Conservation (phyloP, 495 filamentous ascomycete species). For the Talaromyces stipitatus region DNA sequence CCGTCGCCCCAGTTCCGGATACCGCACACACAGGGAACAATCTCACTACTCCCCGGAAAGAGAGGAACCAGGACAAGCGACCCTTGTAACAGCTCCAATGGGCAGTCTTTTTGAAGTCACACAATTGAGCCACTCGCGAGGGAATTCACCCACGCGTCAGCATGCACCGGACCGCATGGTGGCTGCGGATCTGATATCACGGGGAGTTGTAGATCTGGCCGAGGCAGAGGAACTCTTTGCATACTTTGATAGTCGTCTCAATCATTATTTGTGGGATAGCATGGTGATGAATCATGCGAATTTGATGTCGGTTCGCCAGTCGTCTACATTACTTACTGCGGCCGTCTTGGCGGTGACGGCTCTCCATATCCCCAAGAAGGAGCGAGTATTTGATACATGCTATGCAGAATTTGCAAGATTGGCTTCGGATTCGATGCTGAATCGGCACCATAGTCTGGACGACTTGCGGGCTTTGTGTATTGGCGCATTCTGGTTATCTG, state of each 20-base stretch:
- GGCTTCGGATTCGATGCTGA: slow-evolving; percentile 46
- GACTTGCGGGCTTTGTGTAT: slow-evolving; percentile 46
- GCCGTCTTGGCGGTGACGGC: slow-evolving; percentile 46
- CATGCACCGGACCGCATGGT: slow-evolving; percentile 30
- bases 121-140: slow-evolving; percentile 41
- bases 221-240: slow-evolving; percentile 44
- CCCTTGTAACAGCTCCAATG: slow-evolving; percentile 50
- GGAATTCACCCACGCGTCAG: slow-evolving; percentile 26
- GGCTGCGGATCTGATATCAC: slow-evolving; percentile 46
- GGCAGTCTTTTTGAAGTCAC: slow-evolving; percentile 54
- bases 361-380: slow-evolving; percentile 40
- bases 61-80: slow-evolving; percentile 33
- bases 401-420: slow-evolving; percentile 46
- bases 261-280: slow-evolving; percentile 48
- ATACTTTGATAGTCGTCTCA: slow-evolving; percentile 44
- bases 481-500: slow-evolving; percentile 48
- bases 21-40: slow-evolving; percentile 14
- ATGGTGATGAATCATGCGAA: slow-evolving; percentile 38
- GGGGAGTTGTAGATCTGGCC: slow-evolving; percentile 35
- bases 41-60: slow-evolving; percentile 34
- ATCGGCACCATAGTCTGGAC: slow-evolving; percentile 40
- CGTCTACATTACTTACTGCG: slow-evolving; percentile 42
- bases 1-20: slow-evolving; percentile 10
- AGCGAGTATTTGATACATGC: slow-evolving; percentile 40
- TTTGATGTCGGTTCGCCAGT: slow-evolving; percentile 34